phyloP scores from a whole-genome alignment of 108 stramenopile species.

The Chaetoceros tenuissimus region DNA sequence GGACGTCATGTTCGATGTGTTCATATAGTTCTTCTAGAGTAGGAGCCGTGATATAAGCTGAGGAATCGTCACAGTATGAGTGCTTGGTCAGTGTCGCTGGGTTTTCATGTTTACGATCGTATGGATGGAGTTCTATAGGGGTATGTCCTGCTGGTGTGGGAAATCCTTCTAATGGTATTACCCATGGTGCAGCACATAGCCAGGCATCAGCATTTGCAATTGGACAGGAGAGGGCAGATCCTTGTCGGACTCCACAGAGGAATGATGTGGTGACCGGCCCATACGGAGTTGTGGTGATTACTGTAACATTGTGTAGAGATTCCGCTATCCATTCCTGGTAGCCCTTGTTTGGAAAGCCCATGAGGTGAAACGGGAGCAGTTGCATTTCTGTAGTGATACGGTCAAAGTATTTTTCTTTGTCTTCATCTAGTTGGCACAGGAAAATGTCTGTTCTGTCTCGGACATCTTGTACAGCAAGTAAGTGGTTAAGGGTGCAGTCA shows the following conservation, averaged over 20 bases:
- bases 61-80: not conserved
- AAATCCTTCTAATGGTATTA: not conserved
- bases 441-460: not conserved
- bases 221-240: not conserved
- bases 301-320: not conserved
- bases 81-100: not conserved
- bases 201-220: not conserved
- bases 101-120: not conserved
- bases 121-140: not conserved
- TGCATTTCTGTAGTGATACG: constrained; percentile 1
- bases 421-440: not conserved
- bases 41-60: not conserved
- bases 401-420: constrained; percentile 7
- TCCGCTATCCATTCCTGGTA: not conserved
- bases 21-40: not conserved
- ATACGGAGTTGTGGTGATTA: not conserved
- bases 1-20: not conserved
- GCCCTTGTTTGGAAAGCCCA: not conserved
- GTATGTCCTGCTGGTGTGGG: not conserved
- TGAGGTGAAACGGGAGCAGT: not conserved
- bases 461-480: not conserved
- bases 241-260: not conserved
- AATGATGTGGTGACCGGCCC: not conserved
- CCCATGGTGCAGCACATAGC: not conserved
- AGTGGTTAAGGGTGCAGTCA: not conserved